phyloP scores from a whole-genome alignment of 2,329 filamentous ascomycete species.

The Chrysoporthe cubensis region DNA sequence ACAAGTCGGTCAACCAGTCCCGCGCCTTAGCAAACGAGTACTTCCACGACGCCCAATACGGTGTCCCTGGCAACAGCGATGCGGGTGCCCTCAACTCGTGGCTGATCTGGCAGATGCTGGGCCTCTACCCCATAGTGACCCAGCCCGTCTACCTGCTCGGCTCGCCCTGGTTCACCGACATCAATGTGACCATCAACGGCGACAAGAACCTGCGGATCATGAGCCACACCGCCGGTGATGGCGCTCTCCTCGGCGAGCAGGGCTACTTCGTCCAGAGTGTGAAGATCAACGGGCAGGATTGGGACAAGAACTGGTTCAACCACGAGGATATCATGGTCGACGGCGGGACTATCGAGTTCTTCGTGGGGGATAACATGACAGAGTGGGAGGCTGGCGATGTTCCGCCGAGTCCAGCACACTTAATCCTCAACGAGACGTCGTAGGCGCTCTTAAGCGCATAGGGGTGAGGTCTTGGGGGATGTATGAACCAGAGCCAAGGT shows the following conservation, averaged over 20 bases:
- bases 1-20: constrained; percentile 53
- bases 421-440: background rate
- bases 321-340: constrained; percentile 52
- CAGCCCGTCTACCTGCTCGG: constrained; percentile 73
- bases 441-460: background rate
- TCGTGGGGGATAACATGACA: constrained; percentile 43
- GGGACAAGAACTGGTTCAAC: constrained; percentile 59
- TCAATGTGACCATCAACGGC: constrained; percentile 58
- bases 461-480: background rate
- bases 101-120: constrained; percentile 69
- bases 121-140: constrained; percentile 69
- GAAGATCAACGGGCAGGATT: constrained; percentile 54
- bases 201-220: constrained; percentile 51
- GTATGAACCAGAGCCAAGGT: background rate
- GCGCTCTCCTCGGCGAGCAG: constrained; percentile 33
- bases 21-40: constrained; percentile 68
- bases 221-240: constrained; percentile 43
- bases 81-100: constrained; percentile 73
- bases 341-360: constrained; percentile 53
- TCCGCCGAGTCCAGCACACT: constrained; percentile 50
- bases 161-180: constrained; percentile 66
- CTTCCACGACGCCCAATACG: constrained; percentile 62
- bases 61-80: constrained; percentile 73
- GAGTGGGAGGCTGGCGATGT: constrained; percentile 54
- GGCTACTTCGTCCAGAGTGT: constrained; percentile 58